A percentile compares a stretch with the other conserved stretches of the same genome.
phyloP scores from a whole-genome alignment of 2,329 filamentous ascomycete species.

The Monosporascus sp. region DNA sequence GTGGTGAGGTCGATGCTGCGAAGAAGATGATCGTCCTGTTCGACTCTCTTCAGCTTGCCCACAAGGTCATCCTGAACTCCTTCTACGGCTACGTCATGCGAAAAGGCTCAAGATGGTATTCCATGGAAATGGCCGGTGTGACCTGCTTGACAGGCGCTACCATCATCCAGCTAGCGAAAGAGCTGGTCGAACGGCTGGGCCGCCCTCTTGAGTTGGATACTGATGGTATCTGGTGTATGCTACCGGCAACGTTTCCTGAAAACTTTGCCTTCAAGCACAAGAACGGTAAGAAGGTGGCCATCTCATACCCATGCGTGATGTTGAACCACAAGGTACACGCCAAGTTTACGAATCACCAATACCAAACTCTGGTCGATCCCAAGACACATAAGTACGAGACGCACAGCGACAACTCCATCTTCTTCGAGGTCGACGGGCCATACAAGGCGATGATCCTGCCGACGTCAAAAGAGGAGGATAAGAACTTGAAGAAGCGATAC shows the following conservation, averaged over 20 bases:
- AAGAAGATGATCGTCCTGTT: constrained; percentile 99
- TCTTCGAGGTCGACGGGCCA: constrained; percentile 97
- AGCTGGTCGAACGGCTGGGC: constrained; percentile 88
- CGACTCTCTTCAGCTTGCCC: constrained; percentile 91
- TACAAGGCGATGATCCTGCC: constrained; percentile 97
- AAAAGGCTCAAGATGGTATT: constrained; percentile 98
- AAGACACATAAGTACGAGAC: constrained; percentile 87
- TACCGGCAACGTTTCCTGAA: constrained; percentile 92
- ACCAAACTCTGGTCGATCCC: constrained; percentile 80
- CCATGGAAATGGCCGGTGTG: constrained; percentile 98
- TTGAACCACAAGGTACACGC: constrained; percentile 94
- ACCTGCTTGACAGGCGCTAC: constrained; percentile 93
- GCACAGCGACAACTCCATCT: constrained; percentile 97
- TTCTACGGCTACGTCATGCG: constrained; percentile 99
- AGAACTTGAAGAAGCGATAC: constrained; percentile 98
- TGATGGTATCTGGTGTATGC: constrained; percentile 99
- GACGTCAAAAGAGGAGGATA: constrained; percentile 97
- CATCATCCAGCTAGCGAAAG: constrained; percentile 94
- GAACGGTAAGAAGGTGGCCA: constrained; percentile 91
- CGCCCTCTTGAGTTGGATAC: constrained; percentile 92
- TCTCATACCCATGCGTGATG: constrained; percentile 99
- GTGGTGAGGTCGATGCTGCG: constrained; percentile 77
- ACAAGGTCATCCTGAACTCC: constrained; percentile 98
- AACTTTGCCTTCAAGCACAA: constrained; percentile 93
- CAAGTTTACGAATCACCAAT: constrained; percentile 95